Percentiles rank a stretch among this genome's conserved stretches.
Evolutionary conservation across 2,329 filamentous ascomycete species (phyloP).

Genomic region (Piedraia hortae): DNA sequence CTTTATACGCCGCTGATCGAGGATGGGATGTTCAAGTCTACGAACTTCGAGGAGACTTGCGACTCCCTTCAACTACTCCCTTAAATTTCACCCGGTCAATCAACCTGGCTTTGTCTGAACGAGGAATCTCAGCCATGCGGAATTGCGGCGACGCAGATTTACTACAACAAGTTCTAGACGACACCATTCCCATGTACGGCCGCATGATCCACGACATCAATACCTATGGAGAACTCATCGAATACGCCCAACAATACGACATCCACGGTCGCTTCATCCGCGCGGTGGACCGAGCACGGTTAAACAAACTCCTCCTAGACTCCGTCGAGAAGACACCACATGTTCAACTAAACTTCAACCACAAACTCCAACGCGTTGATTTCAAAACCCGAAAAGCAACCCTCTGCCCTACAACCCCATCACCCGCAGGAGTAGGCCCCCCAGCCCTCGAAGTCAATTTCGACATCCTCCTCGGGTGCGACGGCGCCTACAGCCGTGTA

Average conservation of each 20-base stretch:
- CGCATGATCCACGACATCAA: conserved; percentile 75
- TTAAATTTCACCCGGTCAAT: conserved; percentile 97
- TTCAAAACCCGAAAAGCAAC: conserved; percentile 24
- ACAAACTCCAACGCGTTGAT: conserved; percentile 77
- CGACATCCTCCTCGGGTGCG: conserved; percentile 78
- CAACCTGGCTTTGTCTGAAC: conserved; percentile 79
- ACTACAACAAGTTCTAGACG: conserved; percentile 42
- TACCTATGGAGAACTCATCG: conserved; percentile 37
- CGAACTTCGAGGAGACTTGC: conserved; percentile 70
- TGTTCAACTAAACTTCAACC: conserved; percentile 73
- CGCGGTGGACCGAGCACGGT: conserved; percentile 55
- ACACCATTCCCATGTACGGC: conserved; percentile 77
- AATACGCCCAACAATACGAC: conserved; percentile 72
- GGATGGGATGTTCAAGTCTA: conserved; percentile 84
- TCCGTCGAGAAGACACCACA: conserved; percentile 63
- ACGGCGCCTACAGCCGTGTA: conserved; percentile 78
- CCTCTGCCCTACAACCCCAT: conserved; percentile 2
- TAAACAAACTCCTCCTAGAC: conserved; percentile 67
- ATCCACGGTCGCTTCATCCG: conserved; percentile 58
- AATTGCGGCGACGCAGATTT: conserved; percentile 38
- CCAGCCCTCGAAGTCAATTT: conserved; percentile 59
- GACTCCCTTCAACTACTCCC: conserved; percentile 54
- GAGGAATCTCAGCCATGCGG: conserved; percentile 69
- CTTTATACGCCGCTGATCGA: conserved; percentile 68
- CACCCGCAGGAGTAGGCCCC: conserved; percentile 9